Percentiles rank a stretch among this genome's conserved stretches.
Evolutionary conservation across 805 yeast species (phyloP).

Genomic region (Kazachstania taianensis): DNA sequence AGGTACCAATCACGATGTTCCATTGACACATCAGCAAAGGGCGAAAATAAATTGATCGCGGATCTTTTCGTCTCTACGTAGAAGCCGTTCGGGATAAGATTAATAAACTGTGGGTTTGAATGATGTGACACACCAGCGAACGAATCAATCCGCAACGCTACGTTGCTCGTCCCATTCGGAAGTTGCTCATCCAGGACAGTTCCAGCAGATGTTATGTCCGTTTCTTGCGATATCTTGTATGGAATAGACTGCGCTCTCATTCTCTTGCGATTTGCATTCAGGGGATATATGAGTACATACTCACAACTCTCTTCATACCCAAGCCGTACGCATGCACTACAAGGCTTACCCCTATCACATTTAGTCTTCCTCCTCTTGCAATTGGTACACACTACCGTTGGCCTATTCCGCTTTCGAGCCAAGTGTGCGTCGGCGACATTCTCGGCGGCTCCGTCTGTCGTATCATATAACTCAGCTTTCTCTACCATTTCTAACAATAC

Average conservation of each 20-base stretch:
- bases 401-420: slow-evolving; percentile 15
- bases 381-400: slow-evolving; percentile 26
- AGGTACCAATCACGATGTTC: slow-evolving; percentile 23
- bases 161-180: neutral
- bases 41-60: slow-evolving; percentile 16
- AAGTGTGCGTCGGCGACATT: too few species aligned
- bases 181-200: neutral
- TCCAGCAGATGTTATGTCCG: neutral
- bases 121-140: neutral
- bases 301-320: slow-evolving; percentile 17
- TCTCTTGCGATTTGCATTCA: neutral
- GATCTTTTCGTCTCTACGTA: slow-evolving; percentile 23
- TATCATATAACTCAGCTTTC: too few species aligned
- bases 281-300: slow-evolving; percentile 4
- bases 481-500: too few species aligned
- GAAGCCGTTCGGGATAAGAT: slow-evolving; percentile 19
- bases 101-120: slow-evolving; percentile 7
- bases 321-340: slow-evolving; percentile 17
- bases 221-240: neutral
- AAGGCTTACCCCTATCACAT: slow-evolving; percentile 24
- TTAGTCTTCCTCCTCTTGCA: slow-evolving; percentile 26
- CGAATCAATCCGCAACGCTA: too few species aligned
- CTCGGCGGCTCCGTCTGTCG: too few species aligned
- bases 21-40: slow-evolving; percentile 19
- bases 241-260: neutral